Conservation (phyloP, 1,284 basidiomycete species). For the Ustilago lituana region DNA sequence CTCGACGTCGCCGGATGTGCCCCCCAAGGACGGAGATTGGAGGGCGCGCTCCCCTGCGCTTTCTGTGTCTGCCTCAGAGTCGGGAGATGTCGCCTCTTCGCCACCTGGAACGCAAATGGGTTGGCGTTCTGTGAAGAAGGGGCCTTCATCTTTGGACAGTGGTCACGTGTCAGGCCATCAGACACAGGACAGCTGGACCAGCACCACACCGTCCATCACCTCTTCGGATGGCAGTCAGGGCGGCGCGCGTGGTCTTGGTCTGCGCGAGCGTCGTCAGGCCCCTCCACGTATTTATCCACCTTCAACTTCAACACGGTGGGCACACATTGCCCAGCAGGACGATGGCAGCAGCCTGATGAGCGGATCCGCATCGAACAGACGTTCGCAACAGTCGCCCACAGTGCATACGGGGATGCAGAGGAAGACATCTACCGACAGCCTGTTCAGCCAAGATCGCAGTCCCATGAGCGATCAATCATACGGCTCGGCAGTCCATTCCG, state of each 20-base stretch:
- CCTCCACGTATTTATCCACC: slow-evolving; percentile 57
- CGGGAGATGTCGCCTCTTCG: slow-evolving; percentile 12
- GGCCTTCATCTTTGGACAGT: slow-evolving; percentile 19
- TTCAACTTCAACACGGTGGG: slow-evolving; percentile 40
- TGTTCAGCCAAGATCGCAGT: slow-evolving; percentile 25
- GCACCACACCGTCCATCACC: slow-evolving; percentile 27
- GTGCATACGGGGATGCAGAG: slow-evolving; percentile 17
- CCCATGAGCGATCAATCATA: slow-evolving; percentile 27
- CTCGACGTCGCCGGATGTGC: slow-evolving; percentile 23
- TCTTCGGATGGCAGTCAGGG: slow-evolving; percentile 32
- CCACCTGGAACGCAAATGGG: background rate
- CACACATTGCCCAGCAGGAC: slow-evolving; percentile 27
- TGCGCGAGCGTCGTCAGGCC: slow-evolving; percentile 51
- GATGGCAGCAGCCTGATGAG: slow-evolving; percentile 10
- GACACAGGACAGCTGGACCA: slow-evolving; percentile 41
- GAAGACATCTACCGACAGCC: slow-evolving; percentile 32
- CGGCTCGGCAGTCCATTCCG: slow-evolving; percentile 1
- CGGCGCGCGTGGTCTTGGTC: slow-evolving; percentile 19
- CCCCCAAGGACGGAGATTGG: slow-evolving; percentile 29
- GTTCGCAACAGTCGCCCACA: slow-evolving; percentile 17
- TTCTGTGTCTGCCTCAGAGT: slow-evolving; percentile 24
- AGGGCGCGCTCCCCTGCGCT: slow-evolving; percentile 25
- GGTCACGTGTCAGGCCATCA: slow-evolving; percentile 18
- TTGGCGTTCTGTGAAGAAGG: slow-evolving; percentile 2
- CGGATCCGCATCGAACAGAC: slow-evolving; percentile 7